phyloP scores from a whole-genome alignment of 2,329 filamentous ascomycete species.

The Sclerotinia trifoliorum region DNA sequence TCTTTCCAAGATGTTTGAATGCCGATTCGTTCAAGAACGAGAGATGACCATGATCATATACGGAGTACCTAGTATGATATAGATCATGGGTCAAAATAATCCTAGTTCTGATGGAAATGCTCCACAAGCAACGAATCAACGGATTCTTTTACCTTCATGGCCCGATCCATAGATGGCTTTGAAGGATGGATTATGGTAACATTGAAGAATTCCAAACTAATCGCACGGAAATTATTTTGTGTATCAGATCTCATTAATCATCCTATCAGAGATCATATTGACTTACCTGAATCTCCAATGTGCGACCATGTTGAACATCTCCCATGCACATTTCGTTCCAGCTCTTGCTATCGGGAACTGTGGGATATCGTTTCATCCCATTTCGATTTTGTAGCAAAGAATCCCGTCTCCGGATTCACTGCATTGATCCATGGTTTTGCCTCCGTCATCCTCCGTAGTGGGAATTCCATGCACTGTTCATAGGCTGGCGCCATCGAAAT shows the following conservation, averaged over 20 bases:
- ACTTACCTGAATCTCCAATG: not conserved
- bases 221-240: not conserved
- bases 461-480: conserved; percentile 9
- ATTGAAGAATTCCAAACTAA: conserved; percentile 2
- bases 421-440: not conserved
- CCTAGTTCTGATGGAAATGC: conserved; percentile 13
- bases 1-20: not conserved
- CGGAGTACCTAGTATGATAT: too few relatives aligned
- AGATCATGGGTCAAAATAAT: conserved; percentile 20
- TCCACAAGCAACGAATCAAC: not conserved
- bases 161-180: not conserved
- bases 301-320: not conserved
- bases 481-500: conserved; percentile 9
- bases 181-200: not conserved
- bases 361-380: conserved; percentile 12
- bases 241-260: conserved; percentile 7
- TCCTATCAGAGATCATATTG: not conserved
- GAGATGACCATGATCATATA: not conserved
- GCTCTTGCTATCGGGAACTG: not conserved
- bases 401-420: conserved; percentile 3
- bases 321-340: not conserved
- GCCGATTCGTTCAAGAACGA: conserved; percentile 22
- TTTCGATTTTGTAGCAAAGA: not conserved
- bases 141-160: not conserved
- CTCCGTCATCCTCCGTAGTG: not conserved